Evolutionary conservation across 441 rosid species (phyloP).

Genomic region (Monsonia emarginata): DNA sequence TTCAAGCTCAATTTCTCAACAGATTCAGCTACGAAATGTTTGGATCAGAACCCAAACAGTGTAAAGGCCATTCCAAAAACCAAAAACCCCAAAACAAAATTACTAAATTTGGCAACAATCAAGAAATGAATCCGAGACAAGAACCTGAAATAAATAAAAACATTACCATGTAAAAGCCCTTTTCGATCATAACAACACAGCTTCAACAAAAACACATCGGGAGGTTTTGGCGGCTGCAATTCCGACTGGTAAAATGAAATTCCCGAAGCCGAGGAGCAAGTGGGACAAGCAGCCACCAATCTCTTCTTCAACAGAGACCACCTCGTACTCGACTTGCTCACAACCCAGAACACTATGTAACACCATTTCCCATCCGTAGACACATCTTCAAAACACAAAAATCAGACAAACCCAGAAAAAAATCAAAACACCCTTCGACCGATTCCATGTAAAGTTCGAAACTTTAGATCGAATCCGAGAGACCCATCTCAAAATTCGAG

Average conservation of each 20-base stretch:
- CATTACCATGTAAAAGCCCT: slow-evolving; percentile 76
- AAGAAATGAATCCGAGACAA: background rate
- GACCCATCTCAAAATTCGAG: background rate
- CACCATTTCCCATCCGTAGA: slow-evolving; percentile 98
- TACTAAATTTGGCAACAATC: background rate
- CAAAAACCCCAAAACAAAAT: no score
- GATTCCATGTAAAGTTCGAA: background rate
- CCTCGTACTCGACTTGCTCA: slow-evolving; percentile 48
- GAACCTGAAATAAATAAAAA: slow-evolving; percentile 12
- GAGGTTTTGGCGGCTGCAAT: slow-evolving; percentile 41
- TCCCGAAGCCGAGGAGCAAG: slow-evolving; percentile 64
- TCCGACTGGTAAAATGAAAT: slow-evolving; percentile 50
- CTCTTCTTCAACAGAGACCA: slow-evolving; percentile 81
- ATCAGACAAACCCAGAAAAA: slow-evolving; percentile 1
- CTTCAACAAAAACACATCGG: slow-evolving; percentile 68
- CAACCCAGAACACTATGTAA: slow-evolving; percentile 79
- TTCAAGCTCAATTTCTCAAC: background rate
- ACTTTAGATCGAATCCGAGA: background rate
- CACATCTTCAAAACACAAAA: slow-evolving; percentile 47
- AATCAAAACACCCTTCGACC: background rate
- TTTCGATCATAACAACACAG: slow-evolving; percentile 57
- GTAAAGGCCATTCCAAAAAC: background rate
- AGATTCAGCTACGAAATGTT: background rate
- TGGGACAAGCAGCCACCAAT: slow-evolving; percentile 62
- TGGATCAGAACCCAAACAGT: background rate